phyloP scores from a whole-genome alignment of 176 grass and related monocot species.

The Triticum turgidum region DNA sequence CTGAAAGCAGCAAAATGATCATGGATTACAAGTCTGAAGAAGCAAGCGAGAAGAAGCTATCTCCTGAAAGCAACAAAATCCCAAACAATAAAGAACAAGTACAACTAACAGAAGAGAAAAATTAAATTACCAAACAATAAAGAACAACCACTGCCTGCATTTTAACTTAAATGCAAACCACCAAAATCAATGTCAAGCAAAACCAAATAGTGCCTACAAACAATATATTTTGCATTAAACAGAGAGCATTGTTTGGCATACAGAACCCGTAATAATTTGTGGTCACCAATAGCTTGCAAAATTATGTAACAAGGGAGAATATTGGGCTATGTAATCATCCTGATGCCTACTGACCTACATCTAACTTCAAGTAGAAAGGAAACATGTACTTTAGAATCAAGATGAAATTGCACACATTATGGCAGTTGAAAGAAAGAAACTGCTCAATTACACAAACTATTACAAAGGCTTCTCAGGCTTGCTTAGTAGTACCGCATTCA shows the following conservation, averaged over 20 bases:
- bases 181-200: too few species aligned
- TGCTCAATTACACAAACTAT: too few species aligned
- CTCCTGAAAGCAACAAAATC: background rate
- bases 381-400: too few species aligned
- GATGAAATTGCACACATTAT: too few species aligned
- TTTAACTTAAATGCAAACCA: background rate
- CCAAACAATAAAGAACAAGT: background rate
- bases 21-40: background rate
- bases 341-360: too few species aligned
- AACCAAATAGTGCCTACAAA: background rate
- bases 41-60: background rate
- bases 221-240: background rate
- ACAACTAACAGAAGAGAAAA: background rate
- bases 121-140: background rate
- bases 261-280: background rate
- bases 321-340: background rate
- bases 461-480: too few species aligned
- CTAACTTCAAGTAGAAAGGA: too few species aligned
- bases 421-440: too few species aligned
- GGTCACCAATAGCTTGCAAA: background rate
- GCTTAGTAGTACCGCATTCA: too few species aligned
- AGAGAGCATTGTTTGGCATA: background rate
- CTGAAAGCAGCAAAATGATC: background rate
- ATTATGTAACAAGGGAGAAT: background rate
- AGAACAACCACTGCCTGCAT: background rate